Percentiles rank a stretch among this genome's conserved stretches.
Conservation (phyloP, 2,329 filamentous ascomycete genomes). For the Achaetomium macrosporum region DNA sequence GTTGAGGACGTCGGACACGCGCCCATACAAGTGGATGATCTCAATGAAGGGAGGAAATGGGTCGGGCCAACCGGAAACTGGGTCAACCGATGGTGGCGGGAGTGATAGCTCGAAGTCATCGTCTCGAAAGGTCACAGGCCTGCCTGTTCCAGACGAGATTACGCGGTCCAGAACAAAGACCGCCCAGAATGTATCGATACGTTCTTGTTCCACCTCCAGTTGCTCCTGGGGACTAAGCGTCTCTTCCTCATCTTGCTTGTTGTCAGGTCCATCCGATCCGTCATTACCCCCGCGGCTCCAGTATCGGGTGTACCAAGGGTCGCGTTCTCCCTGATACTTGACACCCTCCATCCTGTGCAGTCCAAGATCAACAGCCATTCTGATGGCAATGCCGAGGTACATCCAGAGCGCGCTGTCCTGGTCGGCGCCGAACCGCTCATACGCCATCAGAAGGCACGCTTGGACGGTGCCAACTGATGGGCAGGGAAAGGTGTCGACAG, state of each 20-base stretch:
- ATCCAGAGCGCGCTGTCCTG: slow-evolving; percentile 91
- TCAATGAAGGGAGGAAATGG: slow-evolving; percentile 76
- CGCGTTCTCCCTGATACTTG: slow-evolving; percentile 50
- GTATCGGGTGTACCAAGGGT: slow-evolving; percentile 43
- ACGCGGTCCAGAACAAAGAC: slow-evolving; percentile 83
- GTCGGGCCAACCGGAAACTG: slow-evolving; percentile 62
- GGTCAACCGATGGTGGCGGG: slow-evolving; percentile 44
- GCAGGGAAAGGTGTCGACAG: slow-evolving; percentile 76
- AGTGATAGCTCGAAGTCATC: slow-evolving; percentile 80
- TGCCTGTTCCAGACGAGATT: slow-evolving; percentile 80
- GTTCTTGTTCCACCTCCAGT: slow-evolving; percentile 68
- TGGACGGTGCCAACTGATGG: slow-evolving; percentile 80
- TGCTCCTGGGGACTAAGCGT: slow-evolving; percentile 45
- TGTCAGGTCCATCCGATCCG: slow-evolving; percentile 21
- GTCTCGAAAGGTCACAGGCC: slow-evolving; percentile 76
- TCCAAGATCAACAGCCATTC: slow-evolving; percentile 75
- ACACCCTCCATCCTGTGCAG: slow-evolving; percentile 77
- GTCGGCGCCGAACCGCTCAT: slow-evolving; percentile 82
- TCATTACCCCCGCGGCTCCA: slow-evolving; percentile 34
- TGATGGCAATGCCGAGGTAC: slow-evolving; percentile 83
- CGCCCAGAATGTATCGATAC: slow-evolving; percentile 84
- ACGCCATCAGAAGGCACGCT: slow-evolving; percentile 75
- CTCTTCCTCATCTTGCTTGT: slow-evolving; percentile 38
- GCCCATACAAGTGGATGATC: slow-evolving; percentile 80
- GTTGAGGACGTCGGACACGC: slow-evolving; percentile 79